Evolutionary conservation across 306 rosid genomes (phyloP).

Genomic region (Quercus aquifolioides): DNA sequence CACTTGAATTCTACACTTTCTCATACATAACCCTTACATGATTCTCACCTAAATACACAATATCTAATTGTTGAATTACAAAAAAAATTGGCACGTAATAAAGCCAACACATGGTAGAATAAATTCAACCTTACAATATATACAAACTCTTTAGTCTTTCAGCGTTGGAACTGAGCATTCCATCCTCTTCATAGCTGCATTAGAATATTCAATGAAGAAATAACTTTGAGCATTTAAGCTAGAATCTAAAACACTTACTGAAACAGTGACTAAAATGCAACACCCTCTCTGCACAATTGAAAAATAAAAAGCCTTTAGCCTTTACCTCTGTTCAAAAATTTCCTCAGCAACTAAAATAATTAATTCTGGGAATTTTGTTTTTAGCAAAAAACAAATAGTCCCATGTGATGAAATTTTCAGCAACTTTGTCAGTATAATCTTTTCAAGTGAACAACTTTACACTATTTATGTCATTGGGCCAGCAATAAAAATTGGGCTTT

Average conservation of each 20-base stretch:
- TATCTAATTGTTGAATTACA: too few relatives aligned
- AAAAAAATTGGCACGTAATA: too few relatives aligned
- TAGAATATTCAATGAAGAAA: neutral
- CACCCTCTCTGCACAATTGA: too few relatives aligned
- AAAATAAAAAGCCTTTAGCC: too few relatives aligned
- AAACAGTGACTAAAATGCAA: constrained; percentile 11
- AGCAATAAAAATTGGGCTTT: neutral
- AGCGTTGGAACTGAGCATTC: constrained; percentile 28
- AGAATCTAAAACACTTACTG: neutral
- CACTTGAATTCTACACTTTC: too few relatives aligned
- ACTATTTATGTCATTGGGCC: neutral
- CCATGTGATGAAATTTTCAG: too few relatives aligned
- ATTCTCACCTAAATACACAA: too few relatives aligned
- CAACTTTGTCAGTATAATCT: neutral
- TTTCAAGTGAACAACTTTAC: neutral
- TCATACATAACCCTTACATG: too few relatives aligned
- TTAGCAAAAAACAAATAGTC: too few relatives aligned
- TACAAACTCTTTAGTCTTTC: constrained; percentile 25
- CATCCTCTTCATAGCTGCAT: constrained; percentile 43
- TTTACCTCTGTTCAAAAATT: neutral
- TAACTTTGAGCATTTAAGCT: neutral
- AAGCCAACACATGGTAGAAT: too few relatives aligned
- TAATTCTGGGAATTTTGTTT: too few relatives aligned
- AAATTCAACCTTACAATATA: neutral
- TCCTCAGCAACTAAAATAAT: neutral